Evolutionary conservation across 495 filamentous ascomycete genomes (phyloP), one percentile per base, ranked within the genome.

Genomic region (Lepraria neglecta): DNA sequence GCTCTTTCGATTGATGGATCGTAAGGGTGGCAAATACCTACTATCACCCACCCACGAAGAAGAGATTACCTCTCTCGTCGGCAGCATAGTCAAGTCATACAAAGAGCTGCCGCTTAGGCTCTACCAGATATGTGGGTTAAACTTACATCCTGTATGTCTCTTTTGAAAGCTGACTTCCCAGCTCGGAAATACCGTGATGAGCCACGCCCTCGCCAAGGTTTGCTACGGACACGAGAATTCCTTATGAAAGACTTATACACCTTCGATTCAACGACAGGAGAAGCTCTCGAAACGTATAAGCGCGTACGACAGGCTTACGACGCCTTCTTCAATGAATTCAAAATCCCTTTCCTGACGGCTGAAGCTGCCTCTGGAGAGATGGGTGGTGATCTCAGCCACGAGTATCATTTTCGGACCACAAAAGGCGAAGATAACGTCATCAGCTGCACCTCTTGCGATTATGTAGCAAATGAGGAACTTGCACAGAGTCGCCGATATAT

Each of bases 181-280:
- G 87, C 89, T 6, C 82, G 92, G 46, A 98, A 98, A 74, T 98
- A 96, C 68, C 84, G 94, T 53, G 92, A 98, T 75, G 94, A 98
- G 68, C 80, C 84, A 44, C 80, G 94, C 28, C 94, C 95, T 7
- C 79, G 94, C 42, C 88, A 95, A 65, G 95, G 94, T 14, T 78
- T 97, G 2, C 79, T 98, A 12, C 85, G 94, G n/a, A 87, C 90
- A 0, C 84, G 89, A 62, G 94, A 98, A 67, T 98, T 98, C 67
- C 73, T 90, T 58, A 98, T 98, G 94, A 98, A 98, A 74, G 94
- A 98, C 72, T 82, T 98, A 1, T 98, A 98, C 69, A 97, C 95
- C 0, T 98, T 98, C 66, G 94, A 98, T 72, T 75, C 77, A 58
- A 86, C 74, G 43, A 67, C 79, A 3, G 68, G 82, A 27, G 72